Percentiles rank a stretch among this genome's conserved stretches.
These are phyloP conservation scores for Fusarium nodosum DNA, from an alignment of 2,329 filamentous ascomycete genomes.

Conservation along the genomic window DNA sequence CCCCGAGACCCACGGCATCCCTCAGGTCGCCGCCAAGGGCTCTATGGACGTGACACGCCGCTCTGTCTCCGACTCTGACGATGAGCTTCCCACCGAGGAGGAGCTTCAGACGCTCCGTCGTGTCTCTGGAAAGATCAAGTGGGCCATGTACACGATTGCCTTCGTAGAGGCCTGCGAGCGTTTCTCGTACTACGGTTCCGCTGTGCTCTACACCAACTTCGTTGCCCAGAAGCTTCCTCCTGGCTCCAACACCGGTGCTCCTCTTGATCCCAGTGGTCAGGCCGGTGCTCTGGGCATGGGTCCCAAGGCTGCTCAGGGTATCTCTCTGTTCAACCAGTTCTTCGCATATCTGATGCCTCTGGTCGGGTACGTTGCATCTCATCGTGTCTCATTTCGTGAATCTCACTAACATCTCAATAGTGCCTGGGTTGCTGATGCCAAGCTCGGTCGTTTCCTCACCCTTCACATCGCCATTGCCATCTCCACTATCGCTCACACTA, in stretches of 20 bases:
- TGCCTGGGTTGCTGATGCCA: conserved; percentile 74
- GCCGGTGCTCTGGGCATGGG: conserved; percentile 71
- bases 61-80: conserved; percentile 49
- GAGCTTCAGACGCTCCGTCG: conserved; percentile 72
- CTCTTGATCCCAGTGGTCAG: conserved; percentile 51
- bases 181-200: conserved; percentile 82
- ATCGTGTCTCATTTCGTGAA: neutral
- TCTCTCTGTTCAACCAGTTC: conserved; percentile 69
- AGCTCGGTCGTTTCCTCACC: conserved; percentile 79
- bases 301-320: conserved; percentile 65
- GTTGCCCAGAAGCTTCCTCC: conserved; percentile 68
- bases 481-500: conserved; percentile 74
- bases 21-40: conserved; percentile 47
- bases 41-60: conserved; percentile 50
- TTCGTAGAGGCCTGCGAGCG: conserved; percentile 82
- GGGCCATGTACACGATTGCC: conserved; percentile 76
- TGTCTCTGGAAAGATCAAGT: conserved; percentile 74
- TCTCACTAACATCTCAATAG: conserved; percentile 37
- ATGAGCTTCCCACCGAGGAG: conserved; percentile 68
- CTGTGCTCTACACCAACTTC: conserved; percentile 77
- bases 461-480: conserved; percentile 76
- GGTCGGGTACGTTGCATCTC: conserved; percentile 59
- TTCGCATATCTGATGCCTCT: conserved; percentile 73
- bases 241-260: conserved; percentile 68
- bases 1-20: conserved; percentile 51